Evolutionary conservation across 2,329 filamentous ascomycete species (phyloP).

Genomic region (Epichloe sp.): DNA sequence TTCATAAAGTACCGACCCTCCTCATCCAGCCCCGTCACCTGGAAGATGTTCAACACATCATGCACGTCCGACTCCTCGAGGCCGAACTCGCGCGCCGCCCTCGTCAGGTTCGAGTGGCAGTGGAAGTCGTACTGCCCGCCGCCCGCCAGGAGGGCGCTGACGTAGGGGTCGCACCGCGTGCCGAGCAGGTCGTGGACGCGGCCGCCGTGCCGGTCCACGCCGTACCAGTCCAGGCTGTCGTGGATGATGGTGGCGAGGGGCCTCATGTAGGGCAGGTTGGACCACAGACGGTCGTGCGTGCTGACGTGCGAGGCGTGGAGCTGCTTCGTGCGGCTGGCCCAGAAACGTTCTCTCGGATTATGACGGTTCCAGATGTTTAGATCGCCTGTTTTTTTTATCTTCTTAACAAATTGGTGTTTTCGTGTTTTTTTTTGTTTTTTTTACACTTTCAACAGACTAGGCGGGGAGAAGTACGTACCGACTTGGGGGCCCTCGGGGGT

Average conservation of each 20-base stretch:
- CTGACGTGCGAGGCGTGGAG: constrained; percentile 64
- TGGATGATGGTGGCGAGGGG: constrained; percentile 58
- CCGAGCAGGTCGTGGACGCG: constrained; percentile 67
- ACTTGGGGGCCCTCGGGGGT: constrained; percentile 67
- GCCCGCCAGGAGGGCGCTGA: constrained; percentile 60
- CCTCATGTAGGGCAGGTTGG: constrained; percentile 61
- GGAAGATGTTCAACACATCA: constrained; percentile 77
- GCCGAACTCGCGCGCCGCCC: constrained; percentile 56
- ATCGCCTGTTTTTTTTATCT: constrained; percentile 42
- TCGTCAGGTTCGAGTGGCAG: constrained; percentile 69
- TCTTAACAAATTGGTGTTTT: too few species aligned
- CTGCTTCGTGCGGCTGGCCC: constrained; percentile 67
- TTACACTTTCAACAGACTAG: too few species aligned
- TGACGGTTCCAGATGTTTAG: constrained; percentile 68
- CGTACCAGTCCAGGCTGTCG: constrained; percentile 53
- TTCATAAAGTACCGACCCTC: constrained; percentile 67
- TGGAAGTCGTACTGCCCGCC: constrained; percentile 65
- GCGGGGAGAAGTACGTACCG: constrained; percentile 20
- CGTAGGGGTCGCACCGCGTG: constrained; percentile 75
- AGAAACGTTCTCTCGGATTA: constrained; percentile 71
- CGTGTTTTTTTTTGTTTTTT: too few species aligned
- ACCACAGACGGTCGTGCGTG: constrained; percentile 65
- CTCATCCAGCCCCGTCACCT: constrained; percentile 65
- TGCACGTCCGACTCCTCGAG: constrained; percentile 64
- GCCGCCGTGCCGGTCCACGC: constrained; percentile 48